Evolutionary conservation across 495 filamentous ascomycete genomes (phyloP), one percentile per base, ranked within the genome.

Genomic region (Penicillium taxi): DNA sequence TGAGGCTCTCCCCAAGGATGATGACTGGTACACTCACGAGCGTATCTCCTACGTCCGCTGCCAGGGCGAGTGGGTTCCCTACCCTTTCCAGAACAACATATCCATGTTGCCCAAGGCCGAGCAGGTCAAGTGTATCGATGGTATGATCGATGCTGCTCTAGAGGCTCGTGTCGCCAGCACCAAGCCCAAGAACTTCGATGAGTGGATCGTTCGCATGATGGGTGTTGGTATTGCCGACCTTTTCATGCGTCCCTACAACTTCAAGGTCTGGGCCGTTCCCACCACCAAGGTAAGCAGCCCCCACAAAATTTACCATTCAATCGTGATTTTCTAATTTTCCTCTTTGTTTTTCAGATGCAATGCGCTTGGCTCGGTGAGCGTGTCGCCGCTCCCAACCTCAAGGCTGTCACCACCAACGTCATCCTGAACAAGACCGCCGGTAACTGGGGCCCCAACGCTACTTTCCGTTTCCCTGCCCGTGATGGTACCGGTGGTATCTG

Each of bases 241-340:
- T 37, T 99, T 99, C 80, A 99, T 99, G 91, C 71, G 93, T 52
- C 91, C 91, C 29, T 99, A 99, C 77, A 99, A 99, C 78, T 96
- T 78, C 80, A 99, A 99, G 70, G 91, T 96, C 57, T 99, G 91
- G 91, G 93, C 91, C 40, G 90, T 96, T 53, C 91, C 93, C 25
- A 96, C 93, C 17, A 93, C 84, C 41, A 94, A 93, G 83, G 91
- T 96, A 74, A 44, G 69, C n/a, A n/a, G n/a, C 37, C 37, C 13
- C 36, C 22, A 6, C 11, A n/a, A n/a, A n/a, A n/a, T n/a, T n/a
- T n/a, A n/a, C n/a, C n/a, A n/a, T 24, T 26, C 33, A 15, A 37
- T 22, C 12, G 5, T 20, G 8, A 4, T 8, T 20, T 23, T 23
- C n/a, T n/a, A n/a, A n/a, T n/a, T n/a, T n/a, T n/a, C n/a, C n/a